Conservation (phyloP, 768 basidiomycete species). For the Tephrocybe sp. region DNA sequence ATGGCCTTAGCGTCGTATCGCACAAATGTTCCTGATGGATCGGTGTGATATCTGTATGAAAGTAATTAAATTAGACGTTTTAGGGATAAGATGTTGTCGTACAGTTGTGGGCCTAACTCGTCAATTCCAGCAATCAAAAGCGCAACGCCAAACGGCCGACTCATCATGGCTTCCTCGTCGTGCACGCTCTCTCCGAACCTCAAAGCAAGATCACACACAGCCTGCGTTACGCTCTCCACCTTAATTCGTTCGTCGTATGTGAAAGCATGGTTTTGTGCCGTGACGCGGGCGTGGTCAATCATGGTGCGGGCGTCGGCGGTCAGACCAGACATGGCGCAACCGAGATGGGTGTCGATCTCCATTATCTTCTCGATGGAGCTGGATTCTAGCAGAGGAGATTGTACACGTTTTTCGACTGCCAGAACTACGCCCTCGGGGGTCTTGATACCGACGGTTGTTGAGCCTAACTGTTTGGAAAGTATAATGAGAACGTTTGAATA, state of each 20-base stretch:
- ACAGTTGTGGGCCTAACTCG: constrained; percentile 95
- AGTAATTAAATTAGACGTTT: neutral
- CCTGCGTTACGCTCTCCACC: constrained; percentile 97
- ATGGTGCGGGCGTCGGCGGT: constrained; percentile 99
- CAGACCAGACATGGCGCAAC: constrained; percentile 96
- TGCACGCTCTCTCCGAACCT: constrained; percentile 99
- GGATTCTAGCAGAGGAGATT: constrained; percentile 92
- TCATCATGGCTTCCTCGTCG: constrained; percentile 99
- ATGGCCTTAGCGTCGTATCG: constrained; percentile 98
- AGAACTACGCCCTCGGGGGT: constrained; percentile 90
- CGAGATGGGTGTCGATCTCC: constrained; percentile 97
- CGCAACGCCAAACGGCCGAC: constrained; percentile 97
- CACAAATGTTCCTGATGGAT: constrained; percentile 97
- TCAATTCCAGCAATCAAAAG: constrained; percentile 97
- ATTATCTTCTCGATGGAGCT: constrained; percentile 99
- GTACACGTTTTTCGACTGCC: constrained; percentile 97
- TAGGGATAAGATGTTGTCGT: neutral
- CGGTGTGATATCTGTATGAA: constrained; percentile 82
- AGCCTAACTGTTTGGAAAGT: constrained; percentile 75
- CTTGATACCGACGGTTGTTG: constrained; percentile 94
- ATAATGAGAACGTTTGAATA: constrained; percentile 2
- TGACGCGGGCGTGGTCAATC: constrained; percentile 99
- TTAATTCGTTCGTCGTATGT: constrained; percentile 97
- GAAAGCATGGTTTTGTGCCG: constrained; percentile 92
- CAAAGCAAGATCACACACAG: constrained; percentile 95